A percentile compares a stretch with the other conserved stretches of the same genome.
phyloP scores from a whole-genome alignment of 1,284 basidiomycete genomes.

The Trametes versicolor region DNA sequence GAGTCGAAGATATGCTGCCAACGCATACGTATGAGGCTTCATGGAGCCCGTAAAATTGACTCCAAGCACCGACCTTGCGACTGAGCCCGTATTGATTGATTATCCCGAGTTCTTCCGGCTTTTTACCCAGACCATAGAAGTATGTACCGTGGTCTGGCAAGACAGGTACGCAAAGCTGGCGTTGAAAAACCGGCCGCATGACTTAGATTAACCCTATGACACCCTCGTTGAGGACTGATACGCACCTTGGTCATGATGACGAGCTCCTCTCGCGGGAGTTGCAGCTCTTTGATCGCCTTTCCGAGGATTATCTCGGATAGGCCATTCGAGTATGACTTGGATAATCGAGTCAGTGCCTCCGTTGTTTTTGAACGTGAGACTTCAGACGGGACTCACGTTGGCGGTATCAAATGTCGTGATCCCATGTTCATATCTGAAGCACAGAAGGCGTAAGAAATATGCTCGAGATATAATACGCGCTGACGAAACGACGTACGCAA shows the following conservation, averaged over 20 bases:
- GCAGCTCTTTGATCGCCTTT: constrained; percentile 63
- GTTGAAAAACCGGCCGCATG: neutral
- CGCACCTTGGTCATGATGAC: constrained; percentile 65
- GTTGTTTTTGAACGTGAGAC: neutral
- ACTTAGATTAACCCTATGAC: neutral
- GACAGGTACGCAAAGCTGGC: constrained; percentile 27
- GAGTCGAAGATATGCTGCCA: constrained; percentile 75
- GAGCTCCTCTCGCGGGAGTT: constrained; percentile 64
- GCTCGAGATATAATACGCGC: neutral
- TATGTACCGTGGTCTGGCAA: constrained; percentile 47
- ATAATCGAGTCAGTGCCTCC: neutral
- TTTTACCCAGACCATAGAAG: constrained; percentile 18
- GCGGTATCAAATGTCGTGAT: constrained; percentile 38
- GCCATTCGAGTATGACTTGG: constrained; percentile 50
- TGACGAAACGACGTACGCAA: constrained; percentile 42
- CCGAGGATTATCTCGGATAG: constrained; percentile 64
- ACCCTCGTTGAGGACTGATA: neutral
- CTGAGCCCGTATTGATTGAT: constrained; percentile 48
- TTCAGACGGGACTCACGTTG: neutral
- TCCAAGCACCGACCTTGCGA: constrained; percentile 39
- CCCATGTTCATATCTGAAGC: constrained; percentile 36
- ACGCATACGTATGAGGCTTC: neutral
- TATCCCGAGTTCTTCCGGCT: constrained; percentile 34
- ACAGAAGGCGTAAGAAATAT: neutral
- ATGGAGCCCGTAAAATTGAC: neutral